A percentile compares a stretch with the other conserved stretches of the same genome.
phyloP scores from a whole-genome alignment of 768 basidiomycete species.

The Phlegmacium glaucopus region DNA sequence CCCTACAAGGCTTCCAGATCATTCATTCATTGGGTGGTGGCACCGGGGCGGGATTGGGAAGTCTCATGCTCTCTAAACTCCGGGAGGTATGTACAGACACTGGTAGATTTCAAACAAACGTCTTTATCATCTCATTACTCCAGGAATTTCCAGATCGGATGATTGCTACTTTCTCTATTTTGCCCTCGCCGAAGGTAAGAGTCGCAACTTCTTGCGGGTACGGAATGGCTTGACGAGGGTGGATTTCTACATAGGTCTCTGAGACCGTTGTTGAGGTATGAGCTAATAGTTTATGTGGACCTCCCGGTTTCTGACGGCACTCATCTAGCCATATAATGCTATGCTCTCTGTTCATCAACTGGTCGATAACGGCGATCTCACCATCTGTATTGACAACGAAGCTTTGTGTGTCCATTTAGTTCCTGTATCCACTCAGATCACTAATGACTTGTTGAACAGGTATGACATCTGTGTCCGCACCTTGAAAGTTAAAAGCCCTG shows the following conservation, averaged over 20 bases:
- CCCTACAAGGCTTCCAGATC: constrained; percentile 88
- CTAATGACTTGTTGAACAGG: constrained; percentile 29
- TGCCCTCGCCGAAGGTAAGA: constrained; percentile 49
- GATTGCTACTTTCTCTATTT: constrained; percentile 51
- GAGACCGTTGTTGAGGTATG: constrained; percentile 64
- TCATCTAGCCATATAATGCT: constrained; percentile 75
- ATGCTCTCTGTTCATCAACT: constrained; percentile 85
- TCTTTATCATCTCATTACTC: neutral
- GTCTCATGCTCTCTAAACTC: constrained; percentile 75
- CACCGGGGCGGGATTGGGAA: constrained; percentile 84
- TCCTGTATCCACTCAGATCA: neutral
- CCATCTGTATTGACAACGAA: constrained; percentile 85
- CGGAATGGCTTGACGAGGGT: neutral
- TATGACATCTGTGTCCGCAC: constrained; percentile 70
- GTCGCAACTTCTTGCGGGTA: neutral
- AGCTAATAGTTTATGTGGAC: too few relatives aligned
- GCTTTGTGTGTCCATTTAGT: constrained; percentile 53
- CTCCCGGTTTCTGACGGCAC: too few relatives aligned
- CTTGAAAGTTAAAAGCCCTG: constrained; percentile 61
- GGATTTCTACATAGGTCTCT: constrained; percentile 32
- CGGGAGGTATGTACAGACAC: constrained; percentile 50
- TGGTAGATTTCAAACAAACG: too few relatives aligned
- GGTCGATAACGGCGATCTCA: constrained; percentile 83
- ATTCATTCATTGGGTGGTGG: constrained; percentile 91
- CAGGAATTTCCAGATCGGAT: constrained; percentile 55